Base-by-base conservation (phyloP, 345 rosid species). In the Salix purpurea region DNA sequence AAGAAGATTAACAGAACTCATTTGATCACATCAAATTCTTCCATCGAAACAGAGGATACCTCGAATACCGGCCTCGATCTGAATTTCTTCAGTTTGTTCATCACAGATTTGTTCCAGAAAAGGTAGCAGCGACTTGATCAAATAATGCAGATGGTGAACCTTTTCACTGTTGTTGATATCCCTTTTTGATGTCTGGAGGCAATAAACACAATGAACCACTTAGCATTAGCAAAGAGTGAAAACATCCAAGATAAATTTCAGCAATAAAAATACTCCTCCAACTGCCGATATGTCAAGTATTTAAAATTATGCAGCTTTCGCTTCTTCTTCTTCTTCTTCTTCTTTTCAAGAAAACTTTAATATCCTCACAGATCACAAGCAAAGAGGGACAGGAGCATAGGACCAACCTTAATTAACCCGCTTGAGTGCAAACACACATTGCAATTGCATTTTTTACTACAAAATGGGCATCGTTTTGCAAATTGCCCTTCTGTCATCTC, bases 391-490 rank as follows among this genome's bases (percentile, higher is more conserved):
- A 23, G 19, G 52, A 77, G 66, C 21, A 34, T 65, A 65, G 44
- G 70, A 74, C 54, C 76, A 62, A 93, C 99, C 97, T 89, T 67
- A 34, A 93, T 84, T 73, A 88, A 78, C 65, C 90, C 88, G 75
- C 79, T 81, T 44, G 87, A 80, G 80, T 90, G 96, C 84, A 95
- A 84, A 83, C 99, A 95, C 46, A 76, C 77, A 68, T 86, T 85
- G 86, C 98, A 95, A 78, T 93, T 95, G 90, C 99, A 95, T 64
- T 88, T 91, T 70, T 81, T 84, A 15, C 90, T 76, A 76, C 99
- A 95, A 54, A 79, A 89, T 68, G 98, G 99, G 80, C 99, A 95
- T 77, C 76, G 80, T 39, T 78, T 76, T 13, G 90, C 85, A 6
- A 91, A 62, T 42, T 90, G 88, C 73, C 70, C 85, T 76, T 89